A percentile compares a stretch with the other conserved stretches of the same genome.
Evolutionary conservation across 1,139 yeast genomes (phyloP).

Genomic region (Meyerozyma athensensis): DNA sequence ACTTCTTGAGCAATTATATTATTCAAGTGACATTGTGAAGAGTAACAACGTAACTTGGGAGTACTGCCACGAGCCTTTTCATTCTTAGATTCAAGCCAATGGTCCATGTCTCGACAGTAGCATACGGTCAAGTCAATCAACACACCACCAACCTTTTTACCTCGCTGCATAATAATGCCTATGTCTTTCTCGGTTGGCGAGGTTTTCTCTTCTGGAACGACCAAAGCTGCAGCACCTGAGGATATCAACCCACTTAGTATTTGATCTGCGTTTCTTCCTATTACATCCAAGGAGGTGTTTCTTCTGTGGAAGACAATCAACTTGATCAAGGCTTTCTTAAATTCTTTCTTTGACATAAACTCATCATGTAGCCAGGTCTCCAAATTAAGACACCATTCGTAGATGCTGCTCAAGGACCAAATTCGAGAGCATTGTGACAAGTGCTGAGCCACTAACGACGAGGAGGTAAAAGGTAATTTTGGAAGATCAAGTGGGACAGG

Average conservation of each 20-base stretch:
- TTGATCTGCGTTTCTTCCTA: slow-evolving; percentile 53
- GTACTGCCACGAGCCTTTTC: slow-evolving; percentile 2
- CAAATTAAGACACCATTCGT: slow-evolving; percentile 45
- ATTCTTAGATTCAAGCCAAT: slow-evolving; percentile 9
- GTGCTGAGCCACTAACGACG: slow-evolving; percentile 7
- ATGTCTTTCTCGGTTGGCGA: slow-evolving; percentile 12
- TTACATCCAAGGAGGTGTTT: slow-evolving; percentile 49
- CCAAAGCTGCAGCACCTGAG: slow-evolving; percentile 40
- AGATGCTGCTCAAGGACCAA: slow-evolving; percentile 42
- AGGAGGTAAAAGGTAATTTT: slow-evolving; percentile 42
- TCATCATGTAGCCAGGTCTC: slow-evolving; percentile 49
- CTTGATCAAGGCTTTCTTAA: slow-evolving; percentile 46
- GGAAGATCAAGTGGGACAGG: slow-evolving; percentile 54
- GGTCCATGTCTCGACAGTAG: slow-evolving; percentile 30
- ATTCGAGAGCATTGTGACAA: slow-evolving; percentile 25
- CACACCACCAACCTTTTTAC: slow-evolving; percentile 34
- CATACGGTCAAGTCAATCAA: slow-evolving; percentile 38
- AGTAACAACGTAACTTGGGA: slow-evolving; percentile 27
- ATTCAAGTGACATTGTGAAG: slow-evolving; percentile 35
- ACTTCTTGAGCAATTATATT: slow-evolving; percentile 33
- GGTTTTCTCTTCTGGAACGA: background rate
- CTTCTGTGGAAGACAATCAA: slow-evolving; percentile 49
- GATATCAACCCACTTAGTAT: slow-evolving; percentile 43
- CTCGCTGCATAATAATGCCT: slow-evolving; percentile 21
- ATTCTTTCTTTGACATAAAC: slow-evolving; percentile 46